Evolutionary conservation across 169 alveolate genomes (phyloP).

Genomic region (Eimeria praecox): DNA sequence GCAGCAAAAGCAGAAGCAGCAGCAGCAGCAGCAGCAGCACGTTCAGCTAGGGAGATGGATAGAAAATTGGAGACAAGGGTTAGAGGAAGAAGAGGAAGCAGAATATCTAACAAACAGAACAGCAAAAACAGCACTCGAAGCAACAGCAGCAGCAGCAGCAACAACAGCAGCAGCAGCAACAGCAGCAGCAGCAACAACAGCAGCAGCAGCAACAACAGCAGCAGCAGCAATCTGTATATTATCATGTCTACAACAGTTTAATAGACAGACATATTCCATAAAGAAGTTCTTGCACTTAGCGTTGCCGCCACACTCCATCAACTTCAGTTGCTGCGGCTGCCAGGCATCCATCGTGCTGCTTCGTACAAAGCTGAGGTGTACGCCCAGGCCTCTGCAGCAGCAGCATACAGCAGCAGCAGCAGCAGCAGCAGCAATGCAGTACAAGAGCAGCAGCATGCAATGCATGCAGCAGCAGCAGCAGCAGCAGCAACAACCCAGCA

Average conservation of each 20-base stretch:
- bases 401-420: background rate
- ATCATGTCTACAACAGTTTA: background rate
- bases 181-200: background rate
- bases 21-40: no score
- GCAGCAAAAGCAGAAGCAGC: background rate
- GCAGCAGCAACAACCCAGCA: background rate
- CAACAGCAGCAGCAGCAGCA: background rate
- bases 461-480: background rate
- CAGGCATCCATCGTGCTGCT: constrained; percentile 95
- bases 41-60: no score
- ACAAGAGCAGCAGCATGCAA: background rate
- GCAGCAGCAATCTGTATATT: background rate
- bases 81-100: no score
- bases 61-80: background rate
- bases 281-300: constrained; percentile 79
- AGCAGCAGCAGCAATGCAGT: background rate
- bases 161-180: background rate
- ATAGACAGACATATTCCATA: constrained; percentile 73
- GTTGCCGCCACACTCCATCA: constrained; percentile 87
- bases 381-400: constrained; percentile 94
- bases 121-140: background rate
- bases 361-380: constrained; percentile 97
- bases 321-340: constrained; percentile 91
- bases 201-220: background rate
- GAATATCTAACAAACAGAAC: background rate